These are phyloP conservation scores for Camelina laxa DNA, from an alignment of 345 rosid species.

Conservation along the genomic window DNA sequence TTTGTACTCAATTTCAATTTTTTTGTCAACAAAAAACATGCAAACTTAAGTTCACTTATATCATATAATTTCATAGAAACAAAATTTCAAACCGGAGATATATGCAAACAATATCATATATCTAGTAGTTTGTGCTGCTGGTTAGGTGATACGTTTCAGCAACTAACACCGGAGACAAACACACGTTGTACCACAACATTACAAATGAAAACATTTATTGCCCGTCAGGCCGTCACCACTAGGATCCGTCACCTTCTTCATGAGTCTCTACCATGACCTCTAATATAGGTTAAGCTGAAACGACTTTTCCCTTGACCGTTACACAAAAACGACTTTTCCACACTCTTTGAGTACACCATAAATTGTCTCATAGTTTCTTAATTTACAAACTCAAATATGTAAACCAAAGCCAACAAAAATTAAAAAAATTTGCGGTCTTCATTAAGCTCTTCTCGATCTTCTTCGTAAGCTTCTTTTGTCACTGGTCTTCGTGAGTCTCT, in stretches of 20 bases:
- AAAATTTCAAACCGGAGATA: too few species aligned
- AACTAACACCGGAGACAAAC: neutral
- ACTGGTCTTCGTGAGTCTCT: neutral
- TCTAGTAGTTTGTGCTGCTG: too few species aligned
- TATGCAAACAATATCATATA: too few species aligned
- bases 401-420: neutral
- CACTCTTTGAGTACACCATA: neutral
- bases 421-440: neutral
- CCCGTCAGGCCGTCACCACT: neutral
- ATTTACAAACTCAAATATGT: neutral
- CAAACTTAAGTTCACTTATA: too few species aligned
- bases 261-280: neutral
- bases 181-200: neutral
- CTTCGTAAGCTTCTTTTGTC: conserved; percentile 5
- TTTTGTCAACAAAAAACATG: too few species aligned
- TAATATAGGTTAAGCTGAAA: neutral
- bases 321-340: neutral
- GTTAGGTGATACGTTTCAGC: too few species aligned
- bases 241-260: neutral
- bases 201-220: neutral
- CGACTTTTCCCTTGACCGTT: neutral
- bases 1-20: too few species aligned
- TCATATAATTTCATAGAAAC: too few species aligned
- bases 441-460: conserved; percentile 28
- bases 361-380: neutral